Conservation (phyloP, 176 grass and related monocot genomes). For the Triticum turgidum region DNA sequence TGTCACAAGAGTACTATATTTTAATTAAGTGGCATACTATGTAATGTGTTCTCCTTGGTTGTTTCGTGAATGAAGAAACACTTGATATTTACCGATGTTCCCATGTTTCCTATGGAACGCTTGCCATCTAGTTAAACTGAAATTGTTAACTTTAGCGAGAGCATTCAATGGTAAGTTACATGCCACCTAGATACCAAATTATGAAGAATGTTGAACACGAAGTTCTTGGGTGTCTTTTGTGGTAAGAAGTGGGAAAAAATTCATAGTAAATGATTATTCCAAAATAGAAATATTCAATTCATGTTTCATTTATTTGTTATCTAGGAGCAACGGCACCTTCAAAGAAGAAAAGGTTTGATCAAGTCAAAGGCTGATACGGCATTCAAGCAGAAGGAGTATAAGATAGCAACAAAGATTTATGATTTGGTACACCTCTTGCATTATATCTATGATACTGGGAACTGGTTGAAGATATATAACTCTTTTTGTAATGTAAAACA, state of each 20-base stretch:
- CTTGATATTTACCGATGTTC: not conserved
- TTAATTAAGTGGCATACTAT: not conserved
- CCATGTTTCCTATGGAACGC: not conserved
- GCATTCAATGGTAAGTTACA: not conserved
- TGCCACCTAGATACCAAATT: not conserved
- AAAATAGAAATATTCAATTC: not conserved
- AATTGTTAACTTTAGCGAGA: not conserved
- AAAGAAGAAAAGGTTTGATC: not conserved
- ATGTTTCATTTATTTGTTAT: constrained; percentile 8
- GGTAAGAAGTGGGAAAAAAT: not conserved
- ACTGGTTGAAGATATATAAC: not conserved
- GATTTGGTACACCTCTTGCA: constrained; percentile 16
- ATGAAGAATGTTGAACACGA: not conserved
- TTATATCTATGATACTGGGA: not conserved
- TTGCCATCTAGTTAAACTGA: not conserved
- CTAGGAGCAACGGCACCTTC: not conserved
- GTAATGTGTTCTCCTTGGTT: not conserved
- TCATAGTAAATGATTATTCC: not conserved
- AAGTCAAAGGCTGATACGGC: constrained; percentile 2
- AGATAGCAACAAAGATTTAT: not conserved
- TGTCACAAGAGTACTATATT: not conserved
- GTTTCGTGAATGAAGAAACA: not conserved
- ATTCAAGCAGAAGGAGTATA: constrained; percentile 18
- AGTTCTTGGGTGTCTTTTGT: not conserved
- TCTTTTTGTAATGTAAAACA: not conserved